These are phyloP conservation scores for Suillus tomentosus DNA, from an alignment of 768 basidiomycete species.

Conservation along the genomic window DNA sequence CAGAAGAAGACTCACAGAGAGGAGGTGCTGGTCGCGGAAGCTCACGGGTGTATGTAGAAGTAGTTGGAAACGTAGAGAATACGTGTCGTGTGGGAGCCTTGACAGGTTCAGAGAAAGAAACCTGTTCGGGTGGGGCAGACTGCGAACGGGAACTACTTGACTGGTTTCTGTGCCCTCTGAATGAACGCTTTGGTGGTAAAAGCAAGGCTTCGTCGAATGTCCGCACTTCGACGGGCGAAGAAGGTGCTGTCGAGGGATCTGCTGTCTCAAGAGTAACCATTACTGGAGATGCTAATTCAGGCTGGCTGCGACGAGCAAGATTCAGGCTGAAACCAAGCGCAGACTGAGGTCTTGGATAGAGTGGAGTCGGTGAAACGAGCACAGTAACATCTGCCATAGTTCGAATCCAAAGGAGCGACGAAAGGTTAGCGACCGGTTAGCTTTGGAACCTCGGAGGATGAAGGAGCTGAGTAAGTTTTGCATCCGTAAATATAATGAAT, in stretches of 20 bases:
- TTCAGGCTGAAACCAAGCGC: constrained; percentile 28
- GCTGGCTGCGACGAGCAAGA: constrained; percentile 32
- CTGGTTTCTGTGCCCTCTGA: constrained; percentile 21
- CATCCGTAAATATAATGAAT: background rate
- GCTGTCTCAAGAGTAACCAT: constrained; percentile 34
- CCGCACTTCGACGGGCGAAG: constrained; percentile 28
- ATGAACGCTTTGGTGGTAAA: constrained; percentile 32
- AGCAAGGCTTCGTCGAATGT: constrained; percentile 23
- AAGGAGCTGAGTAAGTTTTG: background rate
- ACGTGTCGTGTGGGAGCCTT: constrained; percentile 16
- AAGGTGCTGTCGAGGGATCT: constrained; percentile 26
- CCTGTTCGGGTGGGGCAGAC: constrained; percentile 24
- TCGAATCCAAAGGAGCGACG: constrained; percentile 7
- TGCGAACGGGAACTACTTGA: constrained; percentile 20
- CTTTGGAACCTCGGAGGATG: too few relatives aligned
- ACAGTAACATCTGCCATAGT: constrained; percentile 35
- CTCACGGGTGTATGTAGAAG: constrained; percentile 33
- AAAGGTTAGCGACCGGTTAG: background rate
- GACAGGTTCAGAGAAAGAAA: constrained; percentile 3
- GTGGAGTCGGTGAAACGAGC: constrained; percentile 34
- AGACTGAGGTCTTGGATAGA: constrained; percentile 23
- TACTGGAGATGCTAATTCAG: constrained; percentile 29
- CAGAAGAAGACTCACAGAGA: constrained; percentile 50
- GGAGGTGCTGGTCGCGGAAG: constrained; percentile 63
- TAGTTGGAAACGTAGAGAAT: constrained; percentile 18